These are phyloP conservation scores for Cyberlindnera subsufficiens DNA, from an alignment of 805 yeast species.

Conservation along the genomic window DNA sequence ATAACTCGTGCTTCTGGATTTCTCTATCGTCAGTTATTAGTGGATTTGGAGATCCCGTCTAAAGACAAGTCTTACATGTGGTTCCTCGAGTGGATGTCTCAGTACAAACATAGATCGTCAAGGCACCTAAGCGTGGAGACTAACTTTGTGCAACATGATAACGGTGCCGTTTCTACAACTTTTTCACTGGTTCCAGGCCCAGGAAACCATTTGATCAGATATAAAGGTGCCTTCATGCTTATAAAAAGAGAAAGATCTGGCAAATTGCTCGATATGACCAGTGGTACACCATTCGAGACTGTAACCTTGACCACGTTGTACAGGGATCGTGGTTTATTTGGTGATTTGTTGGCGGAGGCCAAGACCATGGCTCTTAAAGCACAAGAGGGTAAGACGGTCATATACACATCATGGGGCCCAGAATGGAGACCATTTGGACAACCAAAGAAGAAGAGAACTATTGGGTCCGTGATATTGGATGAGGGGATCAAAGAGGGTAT, in stretches of 20 bases:
- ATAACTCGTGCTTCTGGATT: slow-evolving; percentile 57
- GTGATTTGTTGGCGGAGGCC: slow-evolving; percentile 74
- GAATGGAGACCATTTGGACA: slow-evolving; percentile 99
- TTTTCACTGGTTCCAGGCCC: slow-evolving; percentile 96
- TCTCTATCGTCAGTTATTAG: slow-evolving; percentile 75
- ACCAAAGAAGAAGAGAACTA: slow-evolving; percentile 79
- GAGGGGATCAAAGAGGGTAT: slow-evolving; percentile 62
- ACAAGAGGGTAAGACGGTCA: slow-evolving; percentile 89
- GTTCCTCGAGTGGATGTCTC: slow-evolving; percentile 96
- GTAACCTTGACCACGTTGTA: slow-evolving; percentile 89
- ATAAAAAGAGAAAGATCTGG: slow-evolving; percentile 90
- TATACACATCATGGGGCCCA: slow-evolving; percentile 94
- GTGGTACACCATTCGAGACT: slow-evolving; percentile 93
- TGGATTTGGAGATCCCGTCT: slow-evolving; percentile 88
- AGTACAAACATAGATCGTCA: slow-evolving; percentile 64
- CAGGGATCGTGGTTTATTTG: slow-evolving; percentile 67
- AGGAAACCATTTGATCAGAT: slow-evolving; percentile 83
- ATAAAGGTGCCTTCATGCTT: slow-evolving; percentile 82
- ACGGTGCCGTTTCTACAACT: slow-evolving; percentile 83
- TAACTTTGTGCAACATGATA: slow-evolving; percentile 78
- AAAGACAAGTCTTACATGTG: slow-evolving; percentile 91
- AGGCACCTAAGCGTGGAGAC: slow-evolving; percentile 91
- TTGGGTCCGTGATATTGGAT: slow-evolving; percentile 85
- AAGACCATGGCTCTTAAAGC: slow-evolving; percentile 72
- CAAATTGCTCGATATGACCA: slow-evolving; percentile 78